phyloP scores from a whole-genome alignment of 768 basidiomycete species.

The Lentinula edodes region DNA sequence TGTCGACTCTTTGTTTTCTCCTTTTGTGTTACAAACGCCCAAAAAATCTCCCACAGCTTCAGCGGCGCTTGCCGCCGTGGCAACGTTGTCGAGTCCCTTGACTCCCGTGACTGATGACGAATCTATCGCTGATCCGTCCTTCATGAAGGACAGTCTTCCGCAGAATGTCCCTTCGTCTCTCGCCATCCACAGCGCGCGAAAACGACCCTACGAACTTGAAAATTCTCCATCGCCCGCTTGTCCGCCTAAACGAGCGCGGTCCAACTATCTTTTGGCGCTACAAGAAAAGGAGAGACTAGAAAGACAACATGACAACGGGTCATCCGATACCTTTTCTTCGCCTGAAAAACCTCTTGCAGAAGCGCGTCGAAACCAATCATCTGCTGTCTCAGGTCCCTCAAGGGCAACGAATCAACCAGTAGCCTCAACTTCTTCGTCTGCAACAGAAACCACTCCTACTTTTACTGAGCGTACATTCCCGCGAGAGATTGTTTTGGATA shows the following conservation, averaged over 20 bases:
- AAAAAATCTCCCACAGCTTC: constrained; percentile 2
- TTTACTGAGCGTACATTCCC: constrained; percentile 5
- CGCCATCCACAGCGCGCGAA: neutral
- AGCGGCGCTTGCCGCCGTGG: neutral
- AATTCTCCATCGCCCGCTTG: neutral
- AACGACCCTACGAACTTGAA: neutral
- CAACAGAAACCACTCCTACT: neutral
- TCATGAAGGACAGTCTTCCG: neutral
- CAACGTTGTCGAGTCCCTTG: neutral
- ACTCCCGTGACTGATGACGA: constrained; percentile 7
- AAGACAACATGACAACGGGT: neutral
- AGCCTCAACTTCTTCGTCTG: neutral
- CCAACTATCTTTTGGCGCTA: neutral
- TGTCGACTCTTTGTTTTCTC: constrained; percentile 3
- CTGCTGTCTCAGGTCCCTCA: neutral
- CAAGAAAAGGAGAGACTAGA: neutral
- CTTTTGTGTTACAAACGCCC: constrained; percentile 5
- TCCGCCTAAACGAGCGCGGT: constrained; percentile 4
- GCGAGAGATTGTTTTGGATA: neutral
- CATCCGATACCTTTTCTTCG: neutral
- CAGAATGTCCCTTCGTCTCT: neutral
- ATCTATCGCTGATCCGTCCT: constrained; percentile 3
- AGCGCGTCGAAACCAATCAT: neutral
- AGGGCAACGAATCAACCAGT: neutral
- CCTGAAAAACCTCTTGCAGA: neutral